Evolutionary conservation across 495 filamentous ascomycete species (phyloP).

Genomic region (Xylaria cubensis): DNA sequence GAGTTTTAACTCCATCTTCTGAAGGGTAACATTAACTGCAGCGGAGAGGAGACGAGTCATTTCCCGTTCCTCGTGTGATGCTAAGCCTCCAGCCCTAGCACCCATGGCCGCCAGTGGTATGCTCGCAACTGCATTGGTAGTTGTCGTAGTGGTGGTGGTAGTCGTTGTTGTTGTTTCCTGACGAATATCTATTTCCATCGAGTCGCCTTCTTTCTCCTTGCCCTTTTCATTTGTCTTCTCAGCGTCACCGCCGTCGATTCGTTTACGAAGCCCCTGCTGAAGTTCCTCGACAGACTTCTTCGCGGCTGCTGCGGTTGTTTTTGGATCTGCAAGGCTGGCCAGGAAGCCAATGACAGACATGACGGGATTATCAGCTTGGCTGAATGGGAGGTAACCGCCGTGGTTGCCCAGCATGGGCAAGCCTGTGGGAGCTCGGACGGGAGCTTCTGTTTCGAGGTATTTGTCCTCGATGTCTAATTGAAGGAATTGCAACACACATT

Average conservation of each 20-base stretch:
- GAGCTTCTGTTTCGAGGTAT: constrained; percentile 78
- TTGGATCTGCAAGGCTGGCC: constrained; percentile 84
- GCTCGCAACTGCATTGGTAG: constrained; percentile 69
- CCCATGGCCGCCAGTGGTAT: constrained; percentile 85
- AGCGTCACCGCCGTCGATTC: constrained; percentile 71
- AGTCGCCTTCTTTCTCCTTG: constrained; percentile 64
- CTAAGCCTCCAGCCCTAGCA: constrained; percentile 83
- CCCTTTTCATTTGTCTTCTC: constrained; percentile 55
- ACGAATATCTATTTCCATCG: constrained; percentile 61
- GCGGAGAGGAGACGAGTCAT: constrained; percentile 90
- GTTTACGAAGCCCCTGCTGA: constrained; percentile 72
- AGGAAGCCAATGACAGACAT: constrained; percentile 94
- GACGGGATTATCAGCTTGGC: constrained; percentile 89
- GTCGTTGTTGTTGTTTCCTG: constrained; percentile 51
- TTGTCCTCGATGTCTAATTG: constrained; percentile 91
- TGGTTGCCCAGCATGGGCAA: constrained; percentile 67
- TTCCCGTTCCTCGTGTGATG: constrained; percentile 94
- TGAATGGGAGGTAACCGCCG: constrained; percentile 81
- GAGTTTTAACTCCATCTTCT: constrained; percentile 84
- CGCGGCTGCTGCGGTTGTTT: constrained; percentile 86
- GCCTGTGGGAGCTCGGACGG: constrained; percentile 61
- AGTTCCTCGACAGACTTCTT: constrained; percentile 85
- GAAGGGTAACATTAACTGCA: constrained; percentile 81
- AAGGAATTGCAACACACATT: constrained; percentile 95
- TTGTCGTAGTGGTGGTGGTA: constrained; percentile 52